Base-by-base conservation (phyloP, 1,139 yeast species). In the Meyerozyma sp. region DNA sequence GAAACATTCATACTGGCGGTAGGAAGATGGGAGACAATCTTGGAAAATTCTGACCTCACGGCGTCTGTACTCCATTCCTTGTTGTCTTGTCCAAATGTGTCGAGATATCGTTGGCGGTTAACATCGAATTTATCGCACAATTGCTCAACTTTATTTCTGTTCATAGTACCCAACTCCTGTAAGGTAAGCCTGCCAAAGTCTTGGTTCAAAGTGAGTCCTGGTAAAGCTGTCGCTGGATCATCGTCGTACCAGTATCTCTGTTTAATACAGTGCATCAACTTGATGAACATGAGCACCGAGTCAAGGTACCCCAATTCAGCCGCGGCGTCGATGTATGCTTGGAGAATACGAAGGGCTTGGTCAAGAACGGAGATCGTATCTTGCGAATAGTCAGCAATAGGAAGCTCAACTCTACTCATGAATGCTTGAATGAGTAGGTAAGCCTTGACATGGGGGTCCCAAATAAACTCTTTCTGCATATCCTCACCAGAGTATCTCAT, bases 381-480 rank as follows among this genome's bases (percentile, higher is more conserved):
- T 58, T 93, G 98, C 11, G 87, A 74, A 60, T 94, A 94, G 70
- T 93, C 99, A 1, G 96, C 94, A 57, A 94, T 88, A 1, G 98
- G 98, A 42, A 93, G 68, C 49, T 88, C 95, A 10, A 86, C 76
- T 45, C 96, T 72, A 46, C 85, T 77, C 77, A 94, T 79, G 56
- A 79, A 89, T 0, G 98, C 97, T 62, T 94, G 98, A 11, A 93
- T 61, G 47, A 93, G 73, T 52, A 93, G 70, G 57, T 79, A 93
- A 0, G 96, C 84, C 60, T 93, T 93, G 50, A 93, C 91, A 62
- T 93, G 98, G 2, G 98, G 98, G 62, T 93, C 96, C 85, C 96
- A 90, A 62, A 90, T 84, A 49, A 83, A 84, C 50, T 82, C 81
- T 46, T 77, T 77, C 27, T 74, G 72, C 51, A 83, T 67, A 53